Evolutionary conservation across 331 rosid species (phyloP), one percentile per base, ranked within the genome.

Genomic region (Quercus phellos): DNA sequence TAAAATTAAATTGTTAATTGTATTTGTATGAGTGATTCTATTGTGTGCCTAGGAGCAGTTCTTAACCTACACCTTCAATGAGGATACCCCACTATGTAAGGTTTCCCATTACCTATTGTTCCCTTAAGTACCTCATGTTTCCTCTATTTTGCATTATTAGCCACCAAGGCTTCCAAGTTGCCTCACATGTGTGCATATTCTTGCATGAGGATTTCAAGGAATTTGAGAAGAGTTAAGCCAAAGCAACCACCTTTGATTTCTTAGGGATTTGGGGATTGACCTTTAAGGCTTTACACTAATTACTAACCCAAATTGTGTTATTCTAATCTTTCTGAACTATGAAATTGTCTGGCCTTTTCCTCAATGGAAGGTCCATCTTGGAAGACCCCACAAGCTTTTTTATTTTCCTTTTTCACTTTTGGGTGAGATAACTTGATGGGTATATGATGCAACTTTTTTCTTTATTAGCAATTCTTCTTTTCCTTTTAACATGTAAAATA

Each of bases 131-230:
- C 43, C 14, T n/a, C 11, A 32, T 17, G 50, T 32, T 64, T 64
- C 26, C 38, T 18, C 1, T 32, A 14, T 27, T 61, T 2, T 42
- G 30, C 35, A 64, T 66, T 56, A 22, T 73, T 46, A 66, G 66
- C 70, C 76, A 11, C 56, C 4, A 66, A 34, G 68, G 55, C 80
- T 80, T 64, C 68, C 68, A 61, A 71, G 60, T 76, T 38, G 78
- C 32, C 10, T 60, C 74, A 81, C 84, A 70, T 69, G 76, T 51
- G 17, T 18, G 55, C 24, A 56, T 30, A 56, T 46, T 50, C 56
- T 58, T 60, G 55, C 24, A 43, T 46, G 29, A 60, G 53, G 51
- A 27, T 61, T 70, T 56, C n/a, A 12, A 43, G 71, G 71, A 32
- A 34, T 18, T 66, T 34, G 27, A n/a, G 14, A 55, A 29, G 66